Evolutionary conservation across 352 stramenopile species (phyloP).

Genomic region (Globisporangium canariense): DNA sequence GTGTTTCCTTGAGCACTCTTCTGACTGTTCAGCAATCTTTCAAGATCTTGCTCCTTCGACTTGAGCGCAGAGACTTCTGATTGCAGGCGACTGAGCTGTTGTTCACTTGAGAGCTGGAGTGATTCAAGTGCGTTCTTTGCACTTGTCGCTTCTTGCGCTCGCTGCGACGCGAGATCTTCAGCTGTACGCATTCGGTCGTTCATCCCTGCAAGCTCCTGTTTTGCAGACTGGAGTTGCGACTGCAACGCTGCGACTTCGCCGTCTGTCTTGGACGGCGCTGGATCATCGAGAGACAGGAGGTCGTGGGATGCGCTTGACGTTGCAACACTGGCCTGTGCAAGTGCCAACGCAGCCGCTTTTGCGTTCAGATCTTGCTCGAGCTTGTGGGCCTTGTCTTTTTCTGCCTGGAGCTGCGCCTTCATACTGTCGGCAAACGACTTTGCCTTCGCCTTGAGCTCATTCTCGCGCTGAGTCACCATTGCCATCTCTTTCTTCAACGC

Average conservation of each 20-base stretch:
- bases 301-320: slow-evolving; percentile 14
- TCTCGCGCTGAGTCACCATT: slow-evolving; percentile 40
- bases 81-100: slow-evolving; percentile 38
- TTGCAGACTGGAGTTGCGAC: slow-evolving; percentile 27
- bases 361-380: slow-evolving; percentile 55
- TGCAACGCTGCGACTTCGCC: slow-evolving; percentile 40
- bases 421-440: slow-evolving; percentile 71
- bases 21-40: slow-evolving; percentile 23
- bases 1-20: slow-evolving; percentile 16
- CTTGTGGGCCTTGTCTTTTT: slow-evolving; percentile 49
- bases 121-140: slow-evolving; percentile 31
- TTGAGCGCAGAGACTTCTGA: slow-evolving; percentile 34
- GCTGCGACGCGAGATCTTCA: slow-evolving; percentile 30
- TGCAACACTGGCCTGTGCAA: slow-evolving; percentile 20
- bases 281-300: slow-evolving; percentile 15
- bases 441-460: slow-evolving; percentile 62
- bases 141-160: slow-evolving; percentile 22
- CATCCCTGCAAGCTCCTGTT: slow-evolving; percentile 31
- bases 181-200: slow-evolving; percentile 31
- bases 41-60: slow-evolving; percentile 32
- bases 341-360: slow-evolving; percentile 31
- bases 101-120: slow-evolving; percentile 30
- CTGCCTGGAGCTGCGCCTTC: slow-evolving; percentile 53
- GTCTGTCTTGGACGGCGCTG: slow-evolving; percentile 19
- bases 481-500: slow-evolving; percentile 45